These are phyloP conservation scores for Phallus indusiatus DNA, from an alignment of 768 basidiomycete species.

Conservation along the genomic window DNA sequence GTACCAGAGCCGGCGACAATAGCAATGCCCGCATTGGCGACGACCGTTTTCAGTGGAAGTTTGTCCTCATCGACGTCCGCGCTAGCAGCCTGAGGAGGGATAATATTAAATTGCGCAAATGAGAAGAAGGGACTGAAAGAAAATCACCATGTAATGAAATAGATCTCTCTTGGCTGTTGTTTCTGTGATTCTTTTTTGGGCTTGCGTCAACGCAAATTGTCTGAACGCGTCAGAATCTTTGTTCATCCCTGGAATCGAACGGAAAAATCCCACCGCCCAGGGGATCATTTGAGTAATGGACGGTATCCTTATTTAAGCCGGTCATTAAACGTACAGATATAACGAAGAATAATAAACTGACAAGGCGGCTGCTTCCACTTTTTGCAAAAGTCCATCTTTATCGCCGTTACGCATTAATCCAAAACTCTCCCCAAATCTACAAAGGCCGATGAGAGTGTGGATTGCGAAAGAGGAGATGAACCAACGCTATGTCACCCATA, in stretches of 20 bases:
- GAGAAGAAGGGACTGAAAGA: neutral
- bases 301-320: conserved; percentile 31
- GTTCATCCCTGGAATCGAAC: conserved; percentile 28
- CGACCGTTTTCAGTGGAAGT: conserved; percentile 22
- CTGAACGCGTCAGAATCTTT: conserved; percentile 22
- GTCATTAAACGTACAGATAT: conserved; percentile 21
- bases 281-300: conserved; percentile 19
- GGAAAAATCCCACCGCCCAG: conserved; percentile 36
- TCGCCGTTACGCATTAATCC: conserved; percentile 31
- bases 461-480: neutral
- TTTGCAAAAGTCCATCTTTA: conserved; percentile 32
- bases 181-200: neutral
- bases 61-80: conserved; percentile 31
- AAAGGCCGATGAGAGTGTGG: neutral
- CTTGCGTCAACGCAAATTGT: conserved; percentile 20
- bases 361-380: conserved; percentile 27
- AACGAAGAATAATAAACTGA: neutral
- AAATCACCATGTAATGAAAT: conserved; percentile 35
- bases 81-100: conserved; percentile 9
- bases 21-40: conserved; percentile 27
- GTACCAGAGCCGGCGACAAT: conserved; percentile 21
- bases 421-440: conserved; percentile 29
- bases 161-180: conserved; percentile 13
- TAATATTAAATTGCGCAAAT: neutral
- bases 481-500: conserved; percentile 31